Evolutionary conservation across 768 basidiomycete species (phyloP), one percentile per base, ranked within the genome.

Genomic region (Boletus rubroflammeus): DNA sequence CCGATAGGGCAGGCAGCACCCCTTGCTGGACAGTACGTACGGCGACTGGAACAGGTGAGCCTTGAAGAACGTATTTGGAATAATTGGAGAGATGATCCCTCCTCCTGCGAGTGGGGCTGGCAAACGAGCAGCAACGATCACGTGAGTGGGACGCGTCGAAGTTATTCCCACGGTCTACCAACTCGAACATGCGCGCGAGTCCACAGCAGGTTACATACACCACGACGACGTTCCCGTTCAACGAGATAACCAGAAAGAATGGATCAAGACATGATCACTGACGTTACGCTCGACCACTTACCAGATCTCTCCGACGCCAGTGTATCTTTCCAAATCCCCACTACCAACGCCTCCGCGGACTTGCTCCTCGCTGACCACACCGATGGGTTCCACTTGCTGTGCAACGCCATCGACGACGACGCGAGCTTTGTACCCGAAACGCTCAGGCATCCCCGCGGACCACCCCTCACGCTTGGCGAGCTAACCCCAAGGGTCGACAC

Each of bases 261-360:
- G 59, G 54, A 57, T 26, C 54, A 60, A 17, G 59, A 62, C 58
- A 67, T 62, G 58, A 63, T 69, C 19, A 66, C 68, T 38, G 73
- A 75, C 67, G 66, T 81, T 21, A 85, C 81, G 52, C 67, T 78
- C 45, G 75, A 78, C 62, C 79, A 82, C 65, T 62, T 83, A 26
- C 82, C 82, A 38, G 81, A 85, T 56, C 63, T 76, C 47, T 82
- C 84, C 4, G 68, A 70, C 8, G 61, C 69, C 6, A 71, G 69
- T 36, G 64, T 67, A 7, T 78, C 75, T 15, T 80, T 82, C 58
- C 76, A 83, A 59, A 76, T 85, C 26, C 76, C 86, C 4, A 67
- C 68, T 8, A 72, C 75, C 42, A 58, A 55, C 9, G 25, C 59
- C 21, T 49, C 67, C 39, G 65, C 68, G 44, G 71, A 73, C 26